These are phyloP conservation scores for Puccinia brachypodii DNA, from an alignment of 1,284 basidiomycete species.

Conservation along the genomic window DNA sequence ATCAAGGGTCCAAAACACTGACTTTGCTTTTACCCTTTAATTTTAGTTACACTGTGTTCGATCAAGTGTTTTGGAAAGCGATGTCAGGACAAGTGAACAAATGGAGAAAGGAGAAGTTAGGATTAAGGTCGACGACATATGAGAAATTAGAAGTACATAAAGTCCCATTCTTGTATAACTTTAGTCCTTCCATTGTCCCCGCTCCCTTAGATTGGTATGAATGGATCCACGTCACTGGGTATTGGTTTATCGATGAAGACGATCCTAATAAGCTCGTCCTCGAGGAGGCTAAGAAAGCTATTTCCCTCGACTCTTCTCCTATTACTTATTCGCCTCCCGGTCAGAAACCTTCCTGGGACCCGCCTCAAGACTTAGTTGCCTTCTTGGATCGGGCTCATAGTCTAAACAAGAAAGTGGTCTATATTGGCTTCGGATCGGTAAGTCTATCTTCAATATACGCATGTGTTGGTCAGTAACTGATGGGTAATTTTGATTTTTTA, in stretches of 20 bases:
- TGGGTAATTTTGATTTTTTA: constrained; percentile 54
- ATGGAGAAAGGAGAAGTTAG: constrained; percentile 79
- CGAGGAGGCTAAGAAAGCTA: too few species aligned
- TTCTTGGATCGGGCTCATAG: constrained; percentile 78
- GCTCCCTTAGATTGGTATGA: constrained; percentile 95
- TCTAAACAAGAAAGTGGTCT: constrained; percentile 82
- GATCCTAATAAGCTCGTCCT: constrained; percentile 15
- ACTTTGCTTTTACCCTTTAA: constrained; percentile 57
- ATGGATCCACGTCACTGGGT: constrained; percentile 87
- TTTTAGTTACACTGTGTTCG: constrained; percentile 85
- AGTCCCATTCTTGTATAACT: constrained; percentile 96
- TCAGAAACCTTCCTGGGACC: constrained; percentile 67
- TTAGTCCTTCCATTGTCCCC: constrained; percentile 74
- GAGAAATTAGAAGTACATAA: constrained; percentile 95
- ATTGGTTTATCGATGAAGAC: constrained; percentile 52
- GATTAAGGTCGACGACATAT: constrained; percentile 74
- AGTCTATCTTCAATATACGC: neutral
- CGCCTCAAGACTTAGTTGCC: constrained; percentile 72
- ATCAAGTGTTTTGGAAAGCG: constrained; percentile 96
- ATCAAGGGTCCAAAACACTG: constrained; percentile 51
- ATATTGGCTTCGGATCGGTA: constrained; percentile 92
- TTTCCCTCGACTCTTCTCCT: constrained; percentile 48
- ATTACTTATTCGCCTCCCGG: neutral
- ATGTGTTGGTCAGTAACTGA: too few species aligned
- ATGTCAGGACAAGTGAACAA: constrained; percentile 90